Base-by-base conservation (phyloP, 2,329 filamentous ascomycete genomes). In the Hirsutella rhossiliensis region DNA sequence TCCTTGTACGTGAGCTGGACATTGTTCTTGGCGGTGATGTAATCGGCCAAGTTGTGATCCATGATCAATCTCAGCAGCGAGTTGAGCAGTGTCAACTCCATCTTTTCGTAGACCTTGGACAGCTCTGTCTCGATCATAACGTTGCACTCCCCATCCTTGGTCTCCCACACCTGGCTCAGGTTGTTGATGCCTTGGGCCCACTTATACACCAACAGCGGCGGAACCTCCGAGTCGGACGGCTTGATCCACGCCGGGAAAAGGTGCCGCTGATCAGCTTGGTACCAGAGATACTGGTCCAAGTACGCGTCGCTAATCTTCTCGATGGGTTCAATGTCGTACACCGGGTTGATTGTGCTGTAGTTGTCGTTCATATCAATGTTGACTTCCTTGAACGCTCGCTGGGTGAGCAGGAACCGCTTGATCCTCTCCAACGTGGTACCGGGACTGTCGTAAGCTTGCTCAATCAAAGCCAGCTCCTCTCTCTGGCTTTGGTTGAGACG, bases 361-460 rank as follows among this genome's bases (percentile, higher is more conserved):
- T 98, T 98, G 68, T 98, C 92, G 62, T 98, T 98, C 92, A 98
- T 98, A 60, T 98, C 92, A 53, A 98, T 98, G 44, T 90, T 92
- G 38, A 98, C 92, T 66, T 98, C 92, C 67, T 98, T 98, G 76
- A 98, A 98, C 1, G 94, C 92, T 62, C 92, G 80, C 61, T 98
- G 92, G 0, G 94, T 98, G 38, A 98, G 78, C 49, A 98, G 71
- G 72, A 97, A 97, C 41, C 92, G 84, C 73, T 98, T 98, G 68
- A 98, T 98, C 46, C 92, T 78, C 50, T 95, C 90, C 46, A 98
- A 64, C 0, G 92, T 97, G 2, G 92, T 98, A 47, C 92, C 92
- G 2, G 94, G 92, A 49, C 89, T 96, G 60, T 98, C 92, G 54
- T 98, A 98, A 4, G 92, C 94, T 65, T 98, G 92, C 60, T 98